Conservation (phyloP, 2,329 filamentous ascomycete genomes). For the Berkeleyomyces basicola region DNA sequence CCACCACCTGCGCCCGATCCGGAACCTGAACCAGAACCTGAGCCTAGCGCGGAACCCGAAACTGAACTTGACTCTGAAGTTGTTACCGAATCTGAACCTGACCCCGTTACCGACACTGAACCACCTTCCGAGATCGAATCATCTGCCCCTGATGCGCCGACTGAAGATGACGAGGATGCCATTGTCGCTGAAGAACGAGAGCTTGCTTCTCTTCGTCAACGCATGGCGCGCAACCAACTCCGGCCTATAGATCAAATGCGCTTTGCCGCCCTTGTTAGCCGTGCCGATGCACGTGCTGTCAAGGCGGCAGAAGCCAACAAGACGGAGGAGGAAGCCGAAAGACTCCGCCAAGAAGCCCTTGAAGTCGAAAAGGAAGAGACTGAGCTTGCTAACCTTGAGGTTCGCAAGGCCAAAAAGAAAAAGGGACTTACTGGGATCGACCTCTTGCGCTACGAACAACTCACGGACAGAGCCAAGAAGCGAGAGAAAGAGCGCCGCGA, state of each 20-base stretch:
- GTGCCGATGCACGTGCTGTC: constrained; percentile 1
- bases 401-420: constrained; percentile 1
- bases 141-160: constrained; percentile 10
- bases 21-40: constrained; percentile 9
- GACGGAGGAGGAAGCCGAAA: constrained; percentile 5
- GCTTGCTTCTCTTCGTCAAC: constrained; percentile 4
- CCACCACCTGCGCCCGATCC: constrained; percentile 3
- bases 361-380: constrained; percentile 3
- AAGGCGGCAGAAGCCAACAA: constrained; percentile 2
- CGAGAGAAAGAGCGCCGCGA: constrained; percentile 8
- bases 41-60: constrained; percentile 5
- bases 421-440: not conserved
- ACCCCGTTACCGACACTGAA: constrained; percentile 12
- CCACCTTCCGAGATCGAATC: constrained; percentile 13
- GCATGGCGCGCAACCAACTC: constrained; percentile 7
- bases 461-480: constrained; percentile 2
- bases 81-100: constrained; percentile 11
- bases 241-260: constrained; percentile 7
- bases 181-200: constrained; percentile 5
- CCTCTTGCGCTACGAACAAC: constrained; percentile 2
- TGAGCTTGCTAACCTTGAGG: constrained; percentile 7
- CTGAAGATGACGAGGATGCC: constrained; percentile 11
- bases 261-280: constrained; percentile 2
- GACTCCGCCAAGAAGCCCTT: not conserved
- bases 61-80: constrained; percentile 10